phyloP scores from a whole-genome alignment of 192 early-diverging fungal genomes.

The Linnemannia elongata region DNA sequence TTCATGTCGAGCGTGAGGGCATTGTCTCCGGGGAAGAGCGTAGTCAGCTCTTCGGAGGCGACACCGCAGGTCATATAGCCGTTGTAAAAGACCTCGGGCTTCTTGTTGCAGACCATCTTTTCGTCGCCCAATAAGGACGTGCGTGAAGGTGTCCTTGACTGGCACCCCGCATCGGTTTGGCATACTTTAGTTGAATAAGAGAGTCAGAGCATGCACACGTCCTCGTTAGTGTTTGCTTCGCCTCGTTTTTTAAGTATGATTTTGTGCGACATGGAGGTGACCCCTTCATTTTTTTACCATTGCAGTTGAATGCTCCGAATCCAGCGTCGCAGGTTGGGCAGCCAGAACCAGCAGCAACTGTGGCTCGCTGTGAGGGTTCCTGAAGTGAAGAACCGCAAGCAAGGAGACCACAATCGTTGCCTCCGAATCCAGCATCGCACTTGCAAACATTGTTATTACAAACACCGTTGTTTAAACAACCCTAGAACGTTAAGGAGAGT shows the following conservation, averaged over 20 bases:
- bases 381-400: constrained; percentile 36
- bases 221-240: neutral
- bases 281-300: constrained; percentile 31
- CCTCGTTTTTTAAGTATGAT: neutral
- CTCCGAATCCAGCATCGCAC: constrained; percentile 45
- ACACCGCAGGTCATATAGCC: constrained; percentile 60
- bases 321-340: constrained; percentile 63
- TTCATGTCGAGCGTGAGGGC: constrained; percentile 58
- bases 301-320: constrained; percentile 71
- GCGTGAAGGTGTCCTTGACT: constrained; percentile 27
- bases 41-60: constrained; percentile 38
- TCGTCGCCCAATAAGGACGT: constrained; percentile 48
- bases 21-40: constrained; percentile 58
- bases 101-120: constrained; percentile 65
- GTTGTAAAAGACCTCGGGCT: constrained; percentile 60
- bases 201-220: neutral
- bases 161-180: constrained; percentile 59
- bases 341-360: neutral
- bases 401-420: constrained; percentile 34
- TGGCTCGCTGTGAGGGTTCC: constrained; percentile 23
- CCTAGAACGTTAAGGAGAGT: neutral
- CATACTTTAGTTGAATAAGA: constrained; percentile 31
- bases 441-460: constrained; percentile 25
- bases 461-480: constrained; percentile 39
- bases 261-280: neutral